Percentiles rank a stretch among this genome's conserved stretches.
These are phyloP conservation scores for Debaryomyces udenii DNA, from an alignment of 1,139 yeast species.

Conservation along the genomic window DNA sequence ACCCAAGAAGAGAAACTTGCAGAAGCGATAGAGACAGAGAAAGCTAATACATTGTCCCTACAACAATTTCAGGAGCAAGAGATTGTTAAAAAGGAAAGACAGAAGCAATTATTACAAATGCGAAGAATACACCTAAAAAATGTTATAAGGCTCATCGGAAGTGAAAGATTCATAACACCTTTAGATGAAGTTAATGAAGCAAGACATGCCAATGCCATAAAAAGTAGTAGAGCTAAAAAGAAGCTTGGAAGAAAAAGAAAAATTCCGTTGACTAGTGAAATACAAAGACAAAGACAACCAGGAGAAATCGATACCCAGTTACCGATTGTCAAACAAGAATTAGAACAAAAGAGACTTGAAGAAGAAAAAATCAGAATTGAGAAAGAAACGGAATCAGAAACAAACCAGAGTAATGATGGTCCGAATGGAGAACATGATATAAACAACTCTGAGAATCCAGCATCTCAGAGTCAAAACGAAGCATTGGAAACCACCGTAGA, in stretches of 20 bases:
- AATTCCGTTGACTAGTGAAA: constrained; percentile 19
- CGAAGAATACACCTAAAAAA: constrained; percentile 60
- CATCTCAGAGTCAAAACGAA: no score
- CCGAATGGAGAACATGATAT: constrained; percentile 1
- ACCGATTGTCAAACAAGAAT: constrained; percentile 35
- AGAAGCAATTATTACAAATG: constrained; percentile 71
- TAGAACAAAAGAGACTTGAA: constrained; percentile 17
- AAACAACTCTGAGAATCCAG: not conserved
- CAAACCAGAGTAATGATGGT: constrained; percentile 3
- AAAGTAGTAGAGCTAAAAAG: constrained; percentile 37
- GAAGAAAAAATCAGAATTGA: constrained; percentile 11
- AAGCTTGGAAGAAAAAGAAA: constrained; percentile 41
- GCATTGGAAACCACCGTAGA: no score
- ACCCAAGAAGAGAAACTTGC: constrained; percentile 87
- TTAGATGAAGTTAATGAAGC: constrained; percentile 57
- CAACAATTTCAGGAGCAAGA: constrained; percentile 84
- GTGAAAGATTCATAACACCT: constrained; percentile 47
- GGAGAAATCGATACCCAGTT: constrained; percentile 43
- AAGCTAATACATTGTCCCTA: constrained; percentile 70
- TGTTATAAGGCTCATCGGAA: constrained; percentile 54
- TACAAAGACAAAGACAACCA: constrained; percentile 27
- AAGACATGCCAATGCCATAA: constrained; percentile 28
- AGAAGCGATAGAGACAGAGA: constrained; percentile 87
- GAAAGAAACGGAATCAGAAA: constrained; percentile 6
- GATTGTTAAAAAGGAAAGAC: constrained; percentile 73